A percentile compares a stretch with the other conserved stretches of the same genome.
These are phyloP conservation scores for Fusarium haematococcum DNA, from an alignment of 2,329 filamentous ascomycete species.

Conservation along the genomic window DNA sequence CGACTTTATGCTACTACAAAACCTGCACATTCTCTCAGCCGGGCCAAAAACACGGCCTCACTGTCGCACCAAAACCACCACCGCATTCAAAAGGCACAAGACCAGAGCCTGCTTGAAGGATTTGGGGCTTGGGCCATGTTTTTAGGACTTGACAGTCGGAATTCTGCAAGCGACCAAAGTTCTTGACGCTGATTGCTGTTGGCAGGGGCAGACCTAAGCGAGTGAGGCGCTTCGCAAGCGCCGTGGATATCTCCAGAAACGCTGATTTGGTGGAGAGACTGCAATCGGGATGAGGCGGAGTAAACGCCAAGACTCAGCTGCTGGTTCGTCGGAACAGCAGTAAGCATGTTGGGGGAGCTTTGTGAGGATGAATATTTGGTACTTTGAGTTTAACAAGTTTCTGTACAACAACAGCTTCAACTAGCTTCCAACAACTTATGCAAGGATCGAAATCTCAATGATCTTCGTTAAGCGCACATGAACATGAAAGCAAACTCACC, in stretches of 20 bases:
- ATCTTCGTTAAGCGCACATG: not conserved
- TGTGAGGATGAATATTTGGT: not conserved
- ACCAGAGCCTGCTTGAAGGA: not conserved
- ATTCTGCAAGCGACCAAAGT: not conserved
- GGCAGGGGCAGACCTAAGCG: not conserved
- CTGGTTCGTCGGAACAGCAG: not conserved
- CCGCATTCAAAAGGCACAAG: not conserved
- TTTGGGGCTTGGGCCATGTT: not conserved
- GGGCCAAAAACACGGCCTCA: not conserved
- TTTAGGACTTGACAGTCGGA: not conserved
- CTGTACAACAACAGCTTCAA: not conserved
- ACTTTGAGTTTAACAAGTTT: not conserved
- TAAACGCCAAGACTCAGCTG: not conserved
- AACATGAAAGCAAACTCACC: not conserved
- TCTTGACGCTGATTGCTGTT: not conserved
- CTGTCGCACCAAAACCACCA: not conserved
- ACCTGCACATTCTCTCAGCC: not conserved
- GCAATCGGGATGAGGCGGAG: not conserved
- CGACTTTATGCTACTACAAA: not conserved
- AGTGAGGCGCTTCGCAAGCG: not conserved
- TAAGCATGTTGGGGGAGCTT: not conserved
- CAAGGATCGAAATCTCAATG: not conserved
- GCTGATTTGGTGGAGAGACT: not conserved
- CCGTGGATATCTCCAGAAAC: not conserved
- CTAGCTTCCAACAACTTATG: not conserved